Evolutionary conservation across 1,284 basidiomycete species (phyloP), one percentile per base, ranked within the genome.

Genomic region (Meira nashicola): DNA sequence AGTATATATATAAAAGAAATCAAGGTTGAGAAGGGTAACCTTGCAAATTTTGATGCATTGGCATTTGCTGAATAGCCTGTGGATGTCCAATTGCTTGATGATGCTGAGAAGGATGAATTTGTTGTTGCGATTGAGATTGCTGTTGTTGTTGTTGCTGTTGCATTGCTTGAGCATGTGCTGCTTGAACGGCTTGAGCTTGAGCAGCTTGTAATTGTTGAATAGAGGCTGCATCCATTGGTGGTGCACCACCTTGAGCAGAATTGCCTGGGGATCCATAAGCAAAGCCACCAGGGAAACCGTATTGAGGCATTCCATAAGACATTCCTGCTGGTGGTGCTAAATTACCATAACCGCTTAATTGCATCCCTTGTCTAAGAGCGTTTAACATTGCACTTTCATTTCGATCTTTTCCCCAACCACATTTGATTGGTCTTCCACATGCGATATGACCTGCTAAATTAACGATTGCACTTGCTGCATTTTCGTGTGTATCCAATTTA

Each of bases 401-500:
- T 14, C 71, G 55, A 55, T 96, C 93, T 81, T 96, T 97, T 64
- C 94, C 94, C 94, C 94, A 98, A 68, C 90, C 92, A 80, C 91
- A 94, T 80, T 95, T 94, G 83, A 97, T 89, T 12, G 91, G 91
- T 46, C 94, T 83, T 53, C 93, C 93, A 72, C 97, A 94, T 33
- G 97, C 89, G 83, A 91, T 89, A 80, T 91, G 89, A 57, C 93
- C 92, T 79, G 93, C 90, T 39, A 97, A 82, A 75, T 94, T 89
- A 64, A 92, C 88, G 74, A 98, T 97, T 28, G 94, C 94, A 86
- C 91, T 88, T 11, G 94, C 92, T 54, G 94, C 94, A 76, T 95
- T 92, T 79, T 95, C 92, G 79, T 97, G 94, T 48, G 90, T 92
- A 80, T 96, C 93, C 59, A 97, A 85, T 81, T 96, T 97, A 78